phyloP scores from a whole-genome alignment of 1,284 basidiomycete genomes.

The Schizophyllum amplum region DNA sequence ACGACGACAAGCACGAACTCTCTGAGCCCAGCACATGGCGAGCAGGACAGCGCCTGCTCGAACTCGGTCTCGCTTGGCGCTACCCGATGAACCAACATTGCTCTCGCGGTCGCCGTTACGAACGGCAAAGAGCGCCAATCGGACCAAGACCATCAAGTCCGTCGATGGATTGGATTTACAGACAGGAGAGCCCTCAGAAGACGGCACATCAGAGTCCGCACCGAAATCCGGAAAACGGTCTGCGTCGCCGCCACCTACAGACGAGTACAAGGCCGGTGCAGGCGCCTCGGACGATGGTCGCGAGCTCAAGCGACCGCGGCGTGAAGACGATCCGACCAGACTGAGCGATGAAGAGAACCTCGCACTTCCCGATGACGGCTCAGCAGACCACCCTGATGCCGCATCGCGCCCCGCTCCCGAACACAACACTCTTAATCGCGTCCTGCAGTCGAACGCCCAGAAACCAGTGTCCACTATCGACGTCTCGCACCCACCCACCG shows the following conservation, averaged over 20 bases:
- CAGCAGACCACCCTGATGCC: background rate
- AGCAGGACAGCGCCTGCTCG: constrained; percentile 23
- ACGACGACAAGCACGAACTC: constrained; percentile 1
- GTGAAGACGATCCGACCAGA: constrained; percentile 12
- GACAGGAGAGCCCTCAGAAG: constrained; percentile 13
- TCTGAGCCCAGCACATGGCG: constrained; percentile 7
- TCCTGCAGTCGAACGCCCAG: constrained; percentile 25
- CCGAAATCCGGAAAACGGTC: constrained; percentile 25
- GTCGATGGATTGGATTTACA: background rate
- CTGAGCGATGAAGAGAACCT: constrained; percentile 11
- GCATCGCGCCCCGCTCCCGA: constrained; percentile 3
- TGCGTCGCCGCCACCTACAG: constrained; percentile 27
- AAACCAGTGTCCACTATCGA: constrained; percentile 1
- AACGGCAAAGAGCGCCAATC: constrained; percentile 32
- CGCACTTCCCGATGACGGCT: background rate
- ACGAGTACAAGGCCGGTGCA: constrained; percentile 17
- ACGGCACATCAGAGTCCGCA: constrained; percentile 8
- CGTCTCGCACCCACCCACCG: constrained; percentile 8
- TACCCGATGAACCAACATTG: constrained; percentile 34
- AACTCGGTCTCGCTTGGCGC: constrained; percentile 42
- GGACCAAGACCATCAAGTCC: constrained; percentile 13
- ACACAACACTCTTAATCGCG: constrained; percentile 20
- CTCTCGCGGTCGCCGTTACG: constrained; percentile 42
- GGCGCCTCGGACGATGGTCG: constrained; percentile 12
- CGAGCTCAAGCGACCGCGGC: constrained; percentile 30